Conservation (phyloP, 257 asterid genomes). For the Dorcoceras hygrometricum region DNA sequence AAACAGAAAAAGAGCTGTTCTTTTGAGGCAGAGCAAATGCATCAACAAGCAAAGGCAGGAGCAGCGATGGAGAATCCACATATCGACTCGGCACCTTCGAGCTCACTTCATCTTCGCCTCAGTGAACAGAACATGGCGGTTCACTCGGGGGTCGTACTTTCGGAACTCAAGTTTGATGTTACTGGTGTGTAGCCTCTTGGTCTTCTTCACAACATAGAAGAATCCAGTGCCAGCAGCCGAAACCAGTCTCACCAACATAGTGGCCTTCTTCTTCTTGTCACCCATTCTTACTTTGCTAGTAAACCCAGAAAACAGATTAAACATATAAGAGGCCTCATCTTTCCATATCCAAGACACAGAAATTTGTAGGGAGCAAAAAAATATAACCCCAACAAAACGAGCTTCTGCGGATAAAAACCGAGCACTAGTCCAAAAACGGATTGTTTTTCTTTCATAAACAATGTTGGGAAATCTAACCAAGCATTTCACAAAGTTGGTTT, state of each 20-base stretch:
- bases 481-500: no score
- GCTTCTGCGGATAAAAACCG: neutral
- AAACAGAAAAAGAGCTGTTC: neutral
- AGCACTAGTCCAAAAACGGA: no score
- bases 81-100: neutral
- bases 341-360: neutral
- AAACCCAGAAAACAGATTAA: neutral
- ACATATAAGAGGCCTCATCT: neutral
- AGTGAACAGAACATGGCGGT: slow-evolving; percentile 62
- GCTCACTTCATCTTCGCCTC: slow-evolving; percentile 71
- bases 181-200: slow-evolving; percentile 45
- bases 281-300: slow-evolving; percentile 36
- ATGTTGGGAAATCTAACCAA: no score
- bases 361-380: neutral
- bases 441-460: no score
- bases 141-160: slow-evolving; percentile 73
- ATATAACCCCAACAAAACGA: neutral
- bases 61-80: neutral
- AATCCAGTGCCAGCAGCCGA: slow-evolving; percentile 77
- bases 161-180: slow-evolving; percentile 58
- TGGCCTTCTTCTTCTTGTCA: slow-evolving; percentile 63
- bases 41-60: slow-evolving; percentile 13
- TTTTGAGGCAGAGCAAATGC: slow-evolving; percentile 14
- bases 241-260: slow-evolving; percentile 59
- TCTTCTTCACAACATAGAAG: slow-evolving; percentile 67